These are phyloP conservation scores for Dactylonectria estremocensis DNA, from an alignment of 2,329 filamentous ascomycete genomes.

Conservation along the genomic window DNA sequence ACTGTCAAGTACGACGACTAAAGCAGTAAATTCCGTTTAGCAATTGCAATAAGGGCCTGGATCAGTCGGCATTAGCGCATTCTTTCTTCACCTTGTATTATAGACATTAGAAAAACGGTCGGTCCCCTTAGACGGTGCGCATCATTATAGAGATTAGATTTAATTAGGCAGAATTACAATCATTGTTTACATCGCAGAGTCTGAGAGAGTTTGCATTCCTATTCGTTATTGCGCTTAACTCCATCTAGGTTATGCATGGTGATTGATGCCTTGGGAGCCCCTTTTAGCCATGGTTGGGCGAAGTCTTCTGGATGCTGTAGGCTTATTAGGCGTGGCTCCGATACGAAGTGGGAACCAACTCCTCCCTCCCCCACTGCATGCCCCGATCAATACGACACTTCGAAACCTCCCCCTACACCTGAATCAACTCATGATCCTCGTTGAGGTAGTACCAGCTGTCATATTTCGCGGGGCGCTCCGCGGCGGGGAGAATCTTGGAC, in stretches of 20 bases:
- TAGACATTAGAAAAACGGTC: background rate
- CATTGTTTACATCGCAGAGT: background rate
- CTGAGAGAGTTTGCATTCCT: background rate
- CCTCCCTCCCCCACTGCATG: background rate
- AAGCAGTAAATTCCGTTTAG: too few relatives aligned
- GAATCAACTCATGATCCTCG: slow-evolving; percentile 50
- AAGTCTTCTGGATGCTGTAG: background rate
- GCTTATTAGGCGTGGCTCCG: background rate
- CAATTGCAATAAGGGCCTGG: background rate
- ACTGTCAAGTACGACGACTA: slow-evolving; percentile 46
- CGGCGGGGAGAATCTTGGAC: slow-evolving; percentile 50
- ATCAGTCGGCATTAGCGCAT: background rate
- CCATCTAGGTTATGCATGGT: too few relatives aligned
- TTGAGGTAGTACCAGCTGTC: slow-evolving; percentile 58
- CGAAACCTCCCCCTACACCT: slow-evolving; percentile 27
- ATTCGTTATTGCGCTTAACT: background rate
- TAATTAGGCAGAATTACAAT: background rate
- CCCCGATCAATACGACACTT: background rate
- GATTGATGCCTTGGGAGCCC: background rate
- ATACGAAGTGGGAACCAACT: background rate
- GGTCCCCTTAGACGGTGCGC: background rate
- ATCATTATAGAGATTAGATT: background rate
- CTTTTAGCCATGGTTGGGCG: background rate
- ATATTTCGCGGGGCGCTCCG: slow-evolving; percentile 51
- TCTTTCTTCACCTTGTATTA: background rate